These are phyloP conservation scores for Ascoidea tarda DNA, from an alignment of 805 yeast genomes.

Conservation along the genomic window DNA sequence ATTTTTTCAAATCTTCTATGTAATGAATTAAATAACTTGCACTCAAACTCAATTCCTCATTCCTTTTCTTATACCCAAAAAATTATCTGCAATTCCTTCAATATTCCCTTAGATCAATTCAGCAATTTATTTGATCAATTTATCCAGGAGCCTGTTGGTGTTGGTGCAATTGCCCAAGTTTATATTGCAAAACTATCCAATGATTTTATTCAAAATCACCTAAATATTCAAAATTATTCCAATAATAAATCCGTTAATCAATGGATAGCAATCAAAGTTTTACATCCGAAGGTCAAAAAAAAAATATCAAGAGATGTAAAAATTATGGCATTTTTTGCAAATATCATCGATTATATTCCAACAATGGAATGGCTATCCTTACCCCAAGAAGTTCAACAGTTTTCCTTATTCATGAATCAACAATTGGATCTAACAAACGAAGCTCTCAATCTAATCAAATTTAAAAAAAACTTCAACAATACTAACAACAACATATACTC, in stretches of 20 bases:
- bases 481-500: conserved; percentile 13
- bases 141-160: conserved; percentile 67
- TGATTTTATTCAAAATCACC: conserved; percentile 24
- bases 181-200: conserved; percentile 54
- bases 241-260: conserved; percentile 24
- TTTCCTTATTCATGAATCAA: conserved; percentile 69
- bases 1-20: conserved; percentile 75
- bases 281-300: conserved; percentile 74
- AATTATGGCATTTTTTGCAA: conserved; percentile 77
- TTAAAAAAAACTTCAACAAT: conserved; percentile 51
- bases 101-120: conserved; percentile 28
- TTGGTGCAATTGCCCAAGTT: conserved; percentile 98
- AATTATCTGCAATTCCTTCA: conserved; percentile 45
- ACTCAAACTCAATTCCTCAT: conserved; percentile 75
- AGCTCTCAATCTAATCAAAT: conserved; percentile 62
- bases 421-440: conserved; percentile 89
- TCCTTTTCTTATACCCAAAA: conserved; percentile 42
- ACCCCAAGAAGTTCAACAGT: conserved; percentile 89
- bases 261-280: conserved; percentile 79
- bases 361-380: conserved; percentile 96
- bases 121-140: conserved; percentile 77
- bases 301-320: conserved; percentile 67
- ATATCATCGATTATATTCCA: conserved; percentile 55
- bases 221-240: conserved; percentile 14
- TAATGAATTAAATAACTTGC: conserved; percentile 59